Base-by-base conservation (phyloP, 257 asterid species). In the Penstemon davidsonii region DNA sequence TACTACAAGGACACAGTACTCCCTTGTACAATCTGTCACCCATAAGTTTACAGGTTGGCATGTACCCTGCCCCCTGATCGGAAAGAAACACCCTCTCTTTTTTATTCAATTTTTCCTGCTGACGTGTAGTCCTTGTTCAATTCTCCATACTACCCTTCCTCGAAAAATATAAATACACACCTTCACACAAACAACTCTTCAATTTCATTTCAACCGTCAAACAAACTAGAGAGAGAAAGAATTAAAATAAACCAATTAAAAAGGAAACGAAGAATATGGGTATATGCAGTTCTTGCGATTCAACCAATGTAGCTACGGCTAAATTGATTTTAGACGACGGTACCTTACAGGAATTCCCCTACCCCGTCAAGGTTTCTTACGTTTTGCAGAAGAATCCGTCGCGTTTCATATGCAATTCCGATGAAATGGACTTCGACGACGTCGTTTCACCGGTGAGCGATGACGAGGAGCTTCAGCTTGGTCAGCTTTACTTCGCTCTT, bases 391-490 rank as follows among this genome's bases (percentile, higher is more conserved):
- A 61, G 78, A 78, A 85, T 70, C 97, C 96, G 0, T 47, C 89
- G 0, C 80, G 69, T 64, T 94, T 91, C 79, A 91, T 94, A 2
- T 91, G 97, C 71, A 87, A 91, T 70, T 86, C 99, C 65, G 99
- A 94, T 55, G 96, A 91, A 7, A 88, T 94, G 96, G 99, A 88
- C 1, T 91, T 90, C 73, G 89, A 85, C 61, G 90, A 75, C 70
- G 87, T 88, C 2, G 84, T 87, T 0, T 83, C 92, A 1, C 89
- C 96, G 9, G 72, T 91, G 0, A 69, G 86, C 60, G 92, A 78
- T 13, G 95, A 91, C 56, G 99, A 94, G 38, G 91, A 75, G 78
- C 86, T 94, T 64, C 96, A 78, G 75, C 91, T 79, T 0, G 97
- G 97, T 0, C 97, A 94, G 83, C 75, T 88, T 12, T 94, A 94